Percentiles rank a stretch among this genome's conserved stretches.
Evolutionary conservation across 495 filamentous ascomycete genomes (phyloP).

Genomic region (Xylaria sp.): DNA sequence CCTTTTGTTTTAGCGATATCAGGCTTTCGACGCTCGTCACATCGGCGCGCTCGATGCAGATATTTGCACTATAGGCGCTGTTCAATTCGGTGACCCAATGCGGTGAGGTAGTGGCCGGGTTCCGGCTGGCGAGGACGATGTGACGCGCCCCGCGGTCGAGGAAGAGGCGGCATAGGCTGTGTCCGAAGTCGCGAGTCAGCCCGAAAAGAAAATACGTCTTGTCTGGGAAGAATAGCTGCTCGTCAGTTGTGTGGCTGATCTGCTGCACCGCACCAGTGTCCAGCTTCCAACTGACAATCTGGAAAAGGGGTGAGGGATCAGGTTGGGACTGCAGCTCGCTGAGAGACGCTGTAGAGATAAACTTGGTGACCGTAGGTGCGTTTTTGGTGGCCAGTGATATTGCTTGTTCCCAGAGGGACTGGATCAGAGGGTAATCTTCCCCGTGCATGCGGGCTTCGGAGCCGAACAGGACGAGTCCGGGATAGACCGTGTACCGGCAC

Average conservation of each 20-base stretch:
- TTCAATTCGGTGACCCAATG: slow-evolving; percentile 54
- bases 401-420: slow-evolving; percentile 35
- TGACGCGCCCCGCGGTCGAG: slow-evolving; percentile 59
- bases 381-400: slow-evolving; percentile 30
- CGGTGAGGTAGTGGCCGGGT: slow-evolving; percentile 51
- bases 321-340: slow-evolving; percentile 30
- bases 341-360: neutral
- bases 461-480: slow-evolving; percentile 24
- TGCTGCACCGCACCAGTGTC: slow-evolving; percentile 35
- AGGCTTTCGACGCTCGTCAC: slow-evolving; percentile 43
- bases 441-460: neutral
- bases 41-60: slow-evolving; percentile 47
- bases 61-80: slow-evolving; percentile 36
- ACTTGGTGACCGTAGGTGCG: neutral
- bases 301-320: slow-evolving; percentile 29
- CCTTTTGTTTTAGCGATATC: slow-evolving; percentile 35
- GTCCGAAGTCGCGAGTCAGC: slow-evolving; percentile 63
- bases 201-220: slow-evolving; percentile 66
- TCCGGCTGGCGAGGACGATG: slow-evolving; percentile 64
- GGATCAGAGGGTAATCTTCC: neutral
- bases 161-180: slow-evolving; percentile 66
- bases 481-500: slow-evolving; percentile 34
- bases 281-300: slow-evolving; percentile 49
- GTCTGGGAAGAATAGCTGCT: slow-evolving; percentile 40
- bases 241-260: slow-evolving; percentile 29